Evolutionary conservation across 2,329 filamentous ascomycete genomes (phyloP).

Genomic region (Colletotrichum nymphaeae): DNA sequence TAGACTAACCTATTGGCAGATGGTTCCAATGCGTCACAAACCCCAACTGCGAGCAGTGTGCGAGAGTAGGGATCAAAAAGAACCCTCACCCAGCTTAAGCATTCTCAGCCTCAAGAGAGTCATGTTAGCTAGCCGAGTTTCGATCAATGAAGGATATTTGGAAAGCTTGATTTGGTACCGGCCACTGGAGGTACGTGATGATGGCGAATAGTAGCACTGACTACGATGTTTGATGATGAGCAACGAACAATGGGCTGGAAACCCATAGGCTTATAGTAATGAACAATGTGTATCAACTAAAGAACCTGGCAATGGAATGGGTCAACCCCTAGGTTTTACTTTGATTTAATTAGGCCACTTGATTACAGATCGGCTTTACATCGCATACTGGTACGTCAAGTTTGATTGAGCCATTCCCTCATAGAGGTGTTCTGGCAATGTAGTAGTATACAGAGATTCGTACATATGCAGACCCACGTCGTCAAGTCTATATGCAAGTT

Average conservation of each 20-base stretch:
- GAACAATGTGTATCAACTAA: not conserved
- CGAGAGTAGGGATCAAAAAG: conserved; percentile 6
- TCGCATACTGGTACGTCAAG: not conserved
- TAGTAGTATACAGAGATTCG: conserved; percentile 37
- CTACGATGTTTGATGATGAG: not conserved
- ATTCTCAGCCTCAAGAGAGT: not conserved
- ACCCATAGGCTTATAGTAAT: not conserved
- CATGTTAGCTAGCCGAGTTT: not conserved
- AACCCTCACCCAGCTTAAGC: not conserved
- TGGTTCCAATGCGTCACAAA: conserved; percentile 50
- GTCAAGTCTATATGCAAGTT: conserved; percentile 36
- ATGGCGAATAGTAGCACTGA: not conserved
- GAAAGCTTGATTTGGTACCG: not conserved
- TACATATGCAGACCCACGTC: conserved; percentile 33
- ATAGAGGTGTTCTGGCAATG: conserved; percentile 20
- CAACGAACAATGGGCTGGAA: not conserved
- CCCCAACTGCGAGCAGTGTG: conserved; percentile 42
- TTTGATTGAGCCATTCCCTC: conserved; percentile 1
- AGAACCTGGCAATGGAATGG: not conserved
- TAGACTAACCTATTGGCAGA: conserved; percentile 36
- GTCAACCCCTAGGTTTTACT: not conserved
- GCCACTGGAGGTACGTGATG: not conserved
- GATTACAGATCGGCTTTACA: not conserved
- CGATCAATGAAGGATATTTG: not conserved
- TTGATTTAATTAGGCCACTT: not conserved